Evolutionary conservation across 164 flowering plant genomes (phyloP).

Genomic region (Chloranthus sessilifolius): DNA sequence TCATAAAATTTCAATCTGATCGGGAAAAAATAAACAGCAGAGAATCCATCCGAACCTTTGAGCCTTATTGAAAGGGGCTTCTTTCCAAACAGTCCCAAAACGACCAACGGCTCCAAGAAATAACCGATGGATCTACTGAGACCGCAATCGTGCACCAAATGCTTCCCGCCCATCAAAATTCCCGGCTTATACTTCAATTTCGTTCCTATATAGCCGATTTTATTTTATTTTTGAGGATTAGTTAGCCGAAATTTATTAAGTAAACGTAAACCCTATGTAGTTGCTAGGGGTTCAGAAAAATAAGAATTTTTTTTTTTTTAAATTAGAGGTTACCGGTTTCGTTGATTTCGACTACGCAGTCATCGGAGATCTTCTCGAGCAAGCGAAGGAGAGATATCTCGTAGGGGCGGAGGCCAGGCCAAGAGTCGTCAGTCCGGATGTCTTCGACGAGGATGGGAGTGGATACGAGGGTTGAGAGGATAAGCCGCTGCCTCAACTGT

Average conservation of each 20-base stretch:
- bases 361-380: slow-evolving; percentile 66
- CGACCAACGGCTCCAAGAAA: slow-evolving; percentile 77
- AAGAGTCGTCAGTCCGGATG: slow-evolving; percentile 61
- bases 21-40: not conserved
- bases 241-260: not conserved
- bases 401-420: slow-evolving; percentile 77
- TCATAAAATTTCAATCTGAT: not conserved
- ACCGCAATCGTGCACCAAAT: slow-evolving; percentile 76
- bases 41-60: slow-evolving; percentile 38
- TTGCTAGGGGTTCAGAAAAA: too few relatives aligned
- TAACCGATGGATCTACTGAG: slow-evolving; percentile 74
- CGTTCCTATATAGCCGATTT: slow-evolving; percentile 57
- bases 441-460: slow-evolving; percentile 63
- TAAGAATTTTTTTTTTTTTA: too few relatives aligned
- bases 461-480: slow-evolving; percentile 65
- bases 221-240: too few relatives aligned
- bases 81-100: slow-evolving; percentile 78
- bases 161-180: slow-evolving; percentile 71
- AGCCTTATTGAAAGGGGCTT: slow-evolving; percentile 64
- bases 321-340: slow-evolving; percentile 71
- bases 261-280: too few relatives aligned
- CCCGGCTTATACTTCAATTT: slow-evolving; percentile 92
- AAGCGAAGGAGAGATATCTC: slow-evolving; percentile 74
- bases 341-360: slow-evolving; percentile 67
- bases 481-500: slow-evolving; percentile 53